A percentile compares a stretch with the other conserved stretches of the same genome.
phyloP scores from a whole-genome alignment of 768 basidiomycete genomes.

The Hygrophoropsis aurantiaca region DNA sequence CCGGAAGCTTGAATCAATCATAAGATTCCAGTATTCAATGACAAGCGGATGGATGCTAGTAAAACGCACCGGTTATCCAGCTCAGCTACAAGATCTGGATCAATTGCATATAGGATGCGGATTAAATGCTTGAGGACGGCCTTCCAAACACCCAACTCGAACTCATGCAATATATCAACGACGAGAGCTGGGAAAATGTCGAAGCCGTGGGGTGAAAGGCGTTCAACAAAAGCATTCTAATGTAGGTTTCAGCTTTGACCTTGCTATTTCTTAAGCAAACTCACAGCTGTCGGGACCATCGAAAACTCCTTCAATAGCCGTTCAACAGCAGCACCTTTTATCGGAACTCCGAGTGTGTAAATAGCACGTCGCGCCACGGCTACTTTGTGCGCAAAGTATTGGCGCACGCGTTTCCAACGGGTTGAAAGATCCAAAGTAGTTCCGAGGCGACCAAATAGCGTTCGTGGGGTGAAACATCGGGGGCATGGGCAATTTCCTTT shows the following conservation, averaged over 20 bases:
- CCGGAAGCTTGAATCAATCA: constrained; percentile 11
- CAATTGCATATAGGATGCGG: constrained; percentile 22
- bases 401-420: neutral
- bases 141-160: constrained; percentile 42
- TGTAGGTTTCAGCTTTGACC: neutral
- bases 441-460: constrained; percentile 14
- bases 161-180: constrained; percentile 40
- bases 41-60: too few relatives aligned
- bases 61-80: constrained; percentile 24
- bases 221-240: constrained; percentile 35
- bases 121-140: constrained; percentile 36
- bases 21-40: neutral
- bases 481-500: constrained; percentile 31
- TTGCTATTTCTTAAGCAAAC: neutral
- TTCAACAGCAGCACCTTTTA: constrained; percentile 11
- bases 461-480: constrained; percentile 19
- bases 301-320: constrained; percentile 8
- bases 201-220: constrained; percentile 16
- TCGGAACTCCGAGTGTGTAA: constrained; percentile 10
- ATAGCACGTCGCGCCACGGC: neutral
- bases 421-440: constrained; percentile 5
- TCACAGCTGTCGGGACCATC: constrained; percentile 11
- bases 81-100: constrained; percentile 7
- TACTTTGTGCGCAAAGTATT: constrained; percentile 2
- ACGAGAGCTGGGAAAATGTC: constrained; percentile 28